These are phyloP conservation scores for Knufia fluminis DNA, from an alignment of 2,329 filamentous ascomycete species.

Conservation along the genomic window DNA sequence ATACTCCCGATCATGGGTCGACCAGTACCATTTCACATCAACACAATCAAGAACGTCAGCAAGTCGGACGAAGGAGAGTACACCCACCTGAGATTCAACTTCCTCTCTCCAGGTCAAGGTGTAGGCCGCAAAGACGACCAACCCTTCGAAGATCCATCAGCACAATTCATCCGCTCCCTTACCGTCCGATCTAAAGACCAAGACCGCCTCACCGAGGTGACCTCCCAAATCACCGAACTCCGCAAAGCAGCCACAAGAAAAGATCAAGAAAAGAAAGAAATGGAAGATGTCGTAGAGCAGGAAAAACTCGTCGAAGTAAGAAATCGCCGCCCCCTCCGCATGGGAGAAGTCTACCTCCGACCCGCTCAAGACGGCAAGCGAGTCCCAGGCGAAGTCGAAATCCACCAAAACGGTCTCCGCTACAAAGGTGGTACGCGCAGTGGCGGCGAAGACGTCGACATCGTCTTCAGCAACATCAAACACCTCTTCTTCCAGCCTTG, in stretches of 20 bases:
- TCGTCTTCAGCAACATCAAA: conserved; percentile 96
- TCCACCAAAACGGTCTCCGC: conserved; percentile 97
- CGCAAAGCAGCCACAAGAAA: conserved; percentile 86
- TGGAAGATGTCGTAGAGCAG: conserved; percentile 98
- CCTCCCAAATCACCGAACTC: conserved; percentile 87
- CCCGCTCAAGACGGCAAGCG: conserved; percentile 95
- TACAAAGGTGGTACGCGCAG: conserved; percentile 81
- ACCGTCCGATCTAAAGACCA: conserved; percentile 90
- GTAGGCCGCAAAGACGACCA: conserved; percentile 96
- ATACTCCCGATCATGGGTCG: conserved; percentile 95
- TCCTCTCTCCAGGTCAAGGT: conserved; percentile 91
- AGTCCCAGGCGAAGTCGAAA: conserved; percentile 89
- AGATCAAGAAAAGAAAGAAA: conserved; percentile 97
- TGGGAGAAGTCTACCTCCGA: conserved; percentile 92
- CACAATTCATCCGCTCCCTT: conserved; percentile 90
- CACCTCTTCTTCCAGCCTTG: conserved; percentile 98
- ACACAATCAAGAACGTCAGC: conserved; percentile 97
- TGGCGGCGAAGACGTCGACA: conserved; percentile 75
- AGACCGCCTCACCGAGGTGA: conserved; percentile 79
- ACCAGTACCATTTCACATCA: conserved; percentile 94
- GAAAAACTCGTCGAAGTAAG: conserved; percentile 93
- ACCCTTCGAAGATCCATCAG: conserved; percentile 90
- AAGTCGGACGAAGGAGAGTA: conserved; percentile 95
- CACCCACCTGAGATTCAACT: conserved; percentile 91
- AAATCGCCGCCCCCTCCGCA: conserved; percentile 79